Base-by-base conservation (phyloP, 2,329 filamentous ascomycete genomes). In the Aschersonia sp. region DNA sequence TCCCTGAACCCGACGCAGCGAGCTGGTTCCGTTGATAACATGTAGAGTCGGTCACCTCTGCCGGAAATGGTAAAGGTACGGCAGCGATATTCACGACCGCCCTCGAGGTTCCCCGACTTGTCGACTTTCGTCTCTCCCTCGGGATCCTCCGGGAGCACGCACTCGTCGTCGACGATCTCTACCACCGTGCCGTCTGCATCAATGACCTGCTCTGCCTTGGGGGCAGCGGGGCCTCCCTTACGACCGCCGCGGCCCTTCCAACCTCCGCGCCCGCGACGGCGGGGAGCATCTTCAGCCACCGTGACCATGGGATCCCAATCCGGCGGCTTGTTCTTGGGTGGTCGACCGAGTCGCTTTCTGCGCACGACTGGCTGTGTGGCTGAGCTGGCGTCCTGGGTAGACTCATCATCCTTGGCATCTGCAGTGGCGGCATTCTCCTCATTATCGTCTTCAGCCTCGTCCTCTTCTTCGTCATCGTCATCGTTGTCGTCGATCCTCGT, bases 11-110 rank as follows among this genome's bases (percentile, higher is more conserved):
- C 92, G 48, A 95, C 89, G 59, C 92, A 97, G 54, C 92, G 85
- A 30, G 92, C 92, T 5, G 92, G 94, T 61, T 98, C 92, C 5
- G 92, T 98, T 4, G 92, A 97, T 66, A 98, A 69, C 92, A 98
- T 98, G 77, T 98, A 98, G 9, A 94, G 79, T 48, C 89, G 74
- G 45, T 90, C 78, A 39, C 85, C 88, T 54, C 89, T 80, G 47
- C 87, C 88, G 14, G 80, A 75, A 53, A 98, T 85, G 6, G 85
- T 95, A 64, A 98, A 98, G 1, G 90, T 95, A 51, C 92, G 85
- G 60, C 94, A 95, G 31, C 92, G 83, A 64, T 98, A 98, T 59
- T 97, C 87, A 56, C 92, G 79, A 5, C 83, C 89, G 31, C 79
- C 92, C 52, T 81, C 74, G 4, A 98, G 75, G 57, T 86, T 80